Evolutionary conservation across 768 basidiomycete genomes (phyloP).

Genomic region (Sarcodon aspratus): DNA sequence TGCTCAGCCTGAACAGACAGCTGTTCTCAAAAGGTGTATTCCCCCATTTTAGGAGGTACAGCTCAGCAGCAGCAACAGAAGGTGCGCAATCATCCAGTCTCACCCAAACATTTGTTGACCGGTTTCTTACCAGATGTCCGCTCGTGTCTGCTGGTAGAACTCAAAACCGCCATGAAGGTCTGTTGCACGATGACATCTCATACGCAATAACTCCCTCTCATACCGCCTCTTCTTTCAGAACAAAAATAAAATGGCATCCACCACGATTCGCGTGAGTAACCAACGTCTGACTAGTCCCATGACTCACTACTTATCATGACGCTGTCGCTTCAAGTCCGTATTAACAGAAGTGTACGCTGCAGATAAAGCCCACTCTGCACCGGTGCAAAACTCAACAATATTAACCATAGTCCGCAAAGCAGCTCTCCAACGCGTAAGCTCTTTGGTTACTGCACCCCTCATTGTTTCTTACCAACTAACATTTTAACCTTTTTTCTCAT

Average conservation of each 20-base stretch:
- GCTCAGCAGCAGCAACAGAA: neutral
- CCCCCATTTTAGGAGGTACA: neutral
- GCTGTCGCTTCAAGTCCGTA: conserved; percentile 35
- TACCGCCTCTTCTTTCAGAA: conserved; percentile 23
- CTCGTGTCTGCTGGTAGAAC: conserved; percentile 33
- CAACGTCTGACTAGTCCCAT: neutral
- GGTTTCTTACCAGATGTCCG: conserved; percentile 33
- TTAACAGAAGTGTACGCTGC: conserved; percentile 58
- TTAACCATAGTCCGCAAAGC: conserved; percentile 48
- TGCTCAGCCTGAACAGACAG: too few relatives aligned
- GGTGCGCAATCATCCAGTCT: neutral
- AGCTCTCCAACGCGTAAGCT: conserved; percentile 43
- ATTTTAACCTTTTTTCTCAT: conserved; percentile 1
- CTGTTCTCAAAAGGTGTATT: too few relatives aligned
- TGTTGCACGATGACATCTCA: neutral
- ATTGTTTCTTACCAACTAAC: neutral
- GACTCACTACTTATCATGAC: neutral
- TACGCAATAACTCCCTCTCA: neutral
- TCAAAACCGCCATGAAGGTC: conserved; percentile 66
- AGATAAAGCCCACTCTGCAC: conserved; percentile 41
- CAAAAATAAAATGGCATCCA: conserved; percentile 45
- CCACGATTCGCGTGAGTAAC: conserved; percentile 32
- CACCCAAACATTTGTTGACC: neutral
- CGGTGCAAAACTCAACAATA: conserved; percentile 36
- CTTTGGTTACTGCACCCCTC: neutral